Conservation (phyloP, 176 grass and related monocot species). For the Oryza rufipogon region DNA sequence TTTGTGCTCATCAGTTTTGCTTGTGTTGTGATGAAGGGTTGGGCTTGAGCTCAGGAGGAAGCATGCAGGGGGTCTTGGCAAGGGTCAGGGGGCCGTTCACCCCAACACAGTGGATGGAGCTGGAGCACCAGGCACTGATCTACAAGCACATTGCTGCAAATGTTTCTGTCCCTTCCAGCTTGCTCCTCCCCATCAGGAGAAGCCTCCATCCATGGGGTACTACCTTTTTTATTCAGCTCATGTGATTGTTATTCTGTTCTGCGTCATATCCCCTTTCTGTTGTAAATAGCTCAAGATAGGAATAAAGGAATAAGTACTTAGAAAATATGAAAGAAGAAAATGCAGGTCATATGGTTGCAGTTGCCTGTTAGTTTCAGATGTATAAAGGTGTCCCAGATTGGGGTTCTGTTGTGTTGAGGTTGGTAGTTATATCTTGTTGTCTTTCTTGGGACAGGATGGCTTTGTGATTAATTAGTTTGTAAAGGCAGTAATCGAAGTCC, state of each 20-base stretch:
- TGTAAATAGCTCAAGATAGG: not conserved
- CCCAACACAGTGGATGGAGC: slow-evolving; percentile 91
- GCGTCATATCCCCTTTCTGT: not conserved
- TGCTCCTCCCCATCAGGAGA: slow-evolving; percentile 78
- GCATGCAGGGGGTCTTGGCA: slow-evolving; percentile 67
- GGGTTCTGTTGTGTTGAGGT: not conserved
- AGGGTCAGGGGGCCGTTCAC: slow-evolving; percentile 88
- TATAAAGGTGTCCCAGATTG: not conserved
- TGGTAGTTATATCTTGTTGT: not conserved
- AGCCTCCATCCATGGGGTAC: slow-evolving; percentile 56
- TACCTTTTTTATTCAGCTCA: slow-evolving; percentile 48
- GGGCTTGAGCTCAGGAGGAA: slow-evolving; percentile 47
- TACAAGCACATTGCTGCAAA: slow-evolving; percentile 86
- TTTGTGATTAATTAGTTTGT: not conserved
- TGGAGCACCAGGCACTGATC: slow-evolving; percentile 92
- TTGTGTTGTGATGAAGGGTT: slow-evolving; percentile 50
- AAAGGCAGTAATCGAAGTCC: not conserved
- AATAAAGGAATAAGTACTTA: not conserved
- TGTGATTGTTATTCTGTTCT: slow-evolving; percentile 41
- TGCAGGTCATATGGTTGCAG: not conserved
- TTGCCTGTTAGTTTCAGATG: not conserved
- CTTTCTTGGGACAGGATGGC: not conserved
- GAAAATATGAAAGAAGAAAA: slow-evolving; percentile 17
- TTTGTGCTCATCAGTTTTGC: slow-evolving; percentile 28
- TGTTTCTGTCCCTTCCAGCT: slow-evolving; percentile 65